phyloP scores from a whole-genome alignment of 164 flowering plant genomes.

The Vitis amurensis region DNA sequence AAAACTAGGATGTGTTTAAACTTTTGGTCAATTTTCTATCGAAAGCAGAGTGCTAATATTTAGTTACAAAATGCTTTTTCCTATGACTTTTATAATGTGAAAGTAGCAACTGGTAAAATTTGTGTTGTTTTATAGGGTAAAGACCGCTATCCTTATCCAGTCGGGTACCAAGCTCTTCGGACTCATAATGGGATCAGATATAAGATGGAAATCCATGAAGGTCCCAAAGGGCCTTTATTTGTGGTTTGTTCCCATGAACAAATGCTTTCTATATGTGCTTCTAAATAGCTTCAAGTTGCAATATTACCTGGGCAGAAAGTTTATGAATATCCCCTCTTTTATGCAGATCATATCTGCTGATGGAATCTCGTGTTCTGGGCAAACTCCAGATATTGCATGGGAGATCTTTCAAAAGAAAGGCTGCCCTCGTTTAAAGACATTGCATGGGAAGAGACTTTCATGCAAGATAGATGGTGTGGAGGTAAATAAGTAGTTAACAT shows the following conservation, averaged over 20 bases:
- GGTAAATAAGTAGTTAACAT: constrained; percentile 35
- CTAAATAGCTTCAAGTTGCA: neutral
- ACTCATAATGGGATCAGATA: constrained; percentile 55
- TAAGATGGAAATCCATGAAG: constrained; percentile 77
- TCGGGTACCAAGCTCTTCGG: constrained; percentile 82
- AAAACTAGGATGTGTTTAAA: neutral
- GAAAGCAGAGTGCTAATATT: neutral
- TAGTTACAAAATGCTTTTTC: neutral
- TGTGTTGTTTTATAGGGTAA: constrained; percentile 62
- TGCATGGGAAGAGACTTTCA: constrained; percentile 74
- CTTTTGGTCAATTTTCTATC: neutral
- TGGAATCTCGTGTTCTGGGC: constrained; percentile 66
- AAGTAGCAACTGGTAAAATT: neutral
- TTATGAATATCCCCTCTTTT: neutral
- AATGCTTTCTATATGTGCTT: constrained; percentile 1
- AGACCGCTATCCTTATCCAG: constrained; percentile 92
- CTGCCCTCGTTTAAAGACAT: constrained; percentile 47
- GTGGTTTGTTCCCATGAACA: constrained; percentile 41
- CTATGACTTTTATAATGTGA: neutral
- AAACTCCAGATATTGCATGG: constrained; percentile 92
- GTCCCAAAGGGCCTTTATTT: constrained; percentile 81
- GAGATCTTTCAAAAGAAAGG: constrained; percentile 69
- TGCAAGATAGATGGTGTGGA: constrained; percentile 84
- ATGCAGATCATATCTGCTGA: constrained; percentile 61
- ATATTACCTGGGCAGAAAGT: neutral